Conservation (phyloP, 2,329 filamentous ascomycete genomes). For the Emericellopsis atlantica region DNA sequence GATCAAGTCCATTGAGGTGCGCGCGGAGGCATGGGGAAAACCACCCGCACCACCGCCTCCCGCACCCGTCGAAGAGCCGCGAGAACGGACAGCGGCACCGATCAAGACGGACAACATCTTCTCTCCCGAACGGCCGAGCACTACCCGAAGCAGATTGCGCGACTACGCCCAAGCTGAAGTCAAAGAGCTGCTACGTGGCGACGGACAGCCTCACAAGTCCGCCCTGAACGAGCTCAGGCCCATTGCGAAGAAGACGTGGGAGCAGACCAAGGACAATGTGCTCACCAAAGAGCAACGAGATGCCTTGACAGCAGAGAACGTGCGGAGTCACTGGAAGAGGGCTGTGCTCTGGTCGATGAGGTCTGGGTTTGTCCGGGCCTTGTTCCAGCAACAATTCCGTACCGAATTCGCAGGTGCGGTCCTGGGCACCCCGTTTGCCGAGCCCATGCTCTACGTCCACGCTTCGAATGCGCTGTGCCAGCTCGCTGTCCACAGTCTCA, state of each 20-base stretch:
- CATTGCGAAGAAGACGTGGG: constrained; percentile 34
- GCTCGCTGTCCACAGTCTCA: constrained; percentile 60
- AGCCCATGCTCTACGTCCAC: constrained; percentile 55
- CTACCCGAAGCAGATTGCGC: constrained; percentile 2
- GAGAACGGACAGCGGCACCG: constrained; percentile 23
- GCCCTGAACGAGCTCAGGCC: constrained; percentile 30
- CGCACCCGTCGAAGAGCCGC: constrained; percentile 10
- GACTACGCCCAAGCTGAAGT: constrained; percentile 22
- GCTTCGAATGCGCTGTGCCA: constrained; percentile 57
- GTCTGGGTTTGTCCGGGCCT: constrained; percentile 43
- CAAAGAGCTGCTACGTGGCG: constrained; percentile 11
- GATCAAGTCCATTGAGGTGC: constrained; percentile 52
- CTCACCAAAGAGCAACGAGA: constrained; percentile 42
- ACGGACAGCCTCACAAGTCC: constrained; percentile 24
- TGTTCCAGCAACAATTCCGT: constrained; percentile 60
- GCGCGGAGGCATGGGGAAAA: constrained; percentile 51
- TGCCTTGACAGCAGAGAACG: constrained; percentile 33
- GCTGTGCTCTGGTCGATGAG: constrained; percentile 30
- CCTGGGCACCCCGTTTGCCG: constrained; percentile 61
- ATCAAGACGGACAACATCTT: constrained; percentile 32
- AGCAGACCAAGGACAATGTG: constrained; percentile 32
- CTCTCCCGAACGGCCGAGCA: constrained; percentile 16
- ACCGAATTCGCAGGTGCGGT: constrained; percentile 54
- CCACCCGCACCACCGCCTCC: constrained; percentile 20
- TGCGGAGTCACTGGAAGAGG: constrained; percentile 33